Conservation (phyloP, 2,329 filamentous ascomycete genomes). For the Arthroderma sp. region DNA sequence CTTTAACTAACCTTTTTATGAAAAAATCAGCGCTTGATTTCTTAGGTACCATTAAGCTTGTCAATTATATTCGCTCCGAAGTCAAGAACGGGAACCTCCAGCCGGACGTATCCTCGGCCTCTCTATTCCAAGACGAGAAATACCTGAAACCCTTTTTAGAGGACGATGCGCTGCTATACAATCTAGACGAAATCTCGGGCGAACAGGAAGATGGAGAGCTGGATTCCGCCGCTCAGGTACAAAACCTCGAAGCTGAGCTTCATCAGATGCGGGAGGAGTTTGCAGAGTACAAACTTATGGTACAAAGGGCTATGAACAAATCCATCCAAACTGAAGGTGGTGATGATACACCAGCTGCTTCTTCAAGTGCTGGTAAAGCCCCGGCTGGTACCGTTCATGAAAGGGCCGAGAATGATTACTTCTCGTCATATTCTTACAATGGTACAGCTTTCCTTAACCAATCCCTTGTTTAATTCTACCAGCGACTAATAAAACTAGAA, state of each 20-base stretch:
- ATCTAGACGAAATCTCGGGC: slow-evolving; percentile 59
- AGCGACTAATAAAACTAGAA: slow-evolving; percentile 36
- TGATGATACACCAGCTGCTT: slow-evolving; percentile 12
- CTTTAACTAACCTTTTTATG: no score
- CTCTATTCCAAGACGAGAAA: slow-evolving; percentile 60
- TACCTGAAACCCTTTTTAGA: slow-evolving; percentile 75
- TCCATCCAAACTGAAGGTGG: slow-evolving; percentile 48
- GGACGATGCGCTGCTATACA: slow-evolving; percentile 80
- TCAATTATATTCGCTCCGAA: slow-evolving; percentile 51
- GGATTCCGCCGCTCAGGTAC: slow-evolving; percentile 36
- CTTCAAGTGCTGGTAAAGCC: slow-evolving; percentile 15
- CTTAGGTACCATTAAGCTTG: slow-evolving; percentile 57
- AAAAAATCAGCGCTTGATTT: slow-evolving; percentile 49
- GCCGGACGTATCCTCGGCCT: slow-evolving; percentile 46
- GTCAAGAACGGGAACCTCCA: slow-evolving; percentile 32
- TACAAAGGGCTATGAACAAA: slow-evolving; percentile 53
- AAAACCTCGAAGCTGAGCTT: slow-evolving; percentile 50
- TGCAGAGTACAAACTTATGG: slow-evolving; percentile 50
- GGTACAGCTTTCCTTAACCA: slow-evolving; percentile 33
- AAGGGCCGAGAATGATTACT: slow-evolving; percentile 49
- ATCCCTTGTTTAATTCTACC: background rate
- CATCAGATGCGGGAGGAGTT: slow-evolving; percentile 49
- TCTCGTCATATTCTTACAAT: slow-evolving; percentile 54
- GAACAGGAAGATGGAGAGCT: slow-evolving; percentile 18
- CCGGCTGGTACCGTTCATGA: slow-evolving; percentile 21